These are phyloP conservation scores for Talaromyces sp. DNA, from an alignment of 2,329 filamentous ascomycete genomes.

Conservation along the genomic window DNA sequence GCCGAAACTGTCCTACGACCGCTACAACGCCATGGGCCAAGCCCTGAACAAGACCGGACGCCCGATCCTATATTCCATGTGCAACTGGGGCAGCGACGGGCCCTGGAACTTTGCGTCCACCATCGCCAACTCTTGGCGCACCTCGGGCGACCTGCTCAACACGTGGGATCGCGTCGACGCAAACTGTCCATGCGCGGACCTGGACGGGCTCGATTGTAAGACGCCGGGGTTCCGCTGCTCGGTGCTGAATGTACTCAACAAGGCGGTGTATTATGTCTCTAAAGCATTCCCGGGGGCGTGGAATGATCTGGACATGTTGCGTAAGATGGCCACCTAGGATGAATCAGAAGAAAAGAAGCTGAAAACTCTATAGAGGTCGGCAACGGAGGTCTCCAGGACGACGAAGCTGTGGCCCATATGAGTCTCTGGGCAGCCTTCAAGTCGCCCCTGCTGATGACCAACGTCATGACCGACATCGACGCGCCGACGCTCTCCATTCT, in stretches of 20 bases:
- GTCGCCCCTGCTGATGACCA: conserved; percentile 45
- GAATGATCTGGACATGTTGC: conserved; percentile 46
- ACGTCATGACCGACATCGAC: conserved; percentile 36
- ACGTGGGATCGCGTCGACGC: conserved; percentile 40
- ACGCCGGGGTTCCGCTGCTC: conserved; percentile 45
- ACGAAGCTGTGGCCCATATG: conserved; percentile 38
- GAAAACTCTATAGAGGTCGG: conserved; percentile 33
- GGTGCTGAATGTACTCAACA: conserved; percentile 47
- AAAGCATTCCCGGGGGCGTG: conserved; percentile 41
- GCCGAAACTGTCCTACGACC: conserved; percentile 40
- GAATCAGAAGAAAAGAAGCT: background rate
- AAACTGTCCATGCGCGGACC: conserved; percentile 37
- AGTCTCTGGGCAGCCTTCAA: conserved; percentile 46
- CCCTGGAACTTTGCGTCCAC: conserved; percentile 44
- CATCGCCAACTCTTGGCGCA: conserved; percentile 44
- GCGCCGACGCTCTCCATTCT: conserved; percentile 41
- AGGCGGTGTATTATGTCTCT: conserved; percentile 38
- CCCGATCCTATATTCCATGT: conserved; percentile 43
- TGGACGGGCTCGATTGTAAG: conserved; percentile 36
- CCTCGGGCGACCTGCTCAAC: conserved; percentile 44
- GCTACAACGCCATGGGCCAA: conserved; percentile 46
- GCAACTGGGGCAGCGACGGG: conserved; percentile 50
- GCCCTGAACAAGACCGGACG: conserved; percentile 44
- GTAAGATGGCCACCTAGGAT: conserved; percentile 6
- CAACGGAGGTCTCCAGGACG: conserved; percentile 38